phyloP scores from a whole-genome alignment of 1,139 yeast species.

The Kurtzmaniella quercitrusa region DNA sequence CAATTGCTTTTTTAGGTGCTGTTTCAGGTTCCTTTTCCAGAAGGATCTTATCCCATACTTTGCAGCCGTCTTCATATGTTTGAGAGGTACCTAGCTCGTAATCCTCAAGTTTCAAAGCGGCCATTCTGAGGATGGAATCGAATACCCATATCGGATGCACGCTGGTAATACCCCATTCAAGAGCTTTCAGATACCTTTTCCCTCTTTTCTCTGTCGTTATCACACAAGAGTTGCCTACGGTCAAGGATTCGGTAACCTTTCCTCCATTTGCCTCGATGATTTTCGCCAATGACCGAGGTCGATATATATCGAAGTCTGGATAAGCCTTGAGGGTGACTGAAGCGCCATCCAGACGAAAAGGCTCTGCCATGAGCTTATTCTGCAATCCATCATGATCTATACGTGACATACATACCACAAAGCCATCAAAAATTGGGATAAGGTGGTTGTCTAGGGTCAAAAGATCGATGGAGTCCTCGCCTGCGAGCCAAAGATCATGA shows the following conservation, averaged over 20 bases:
- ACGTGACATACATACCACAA: constrained; percentile 52
- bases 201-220: constrained; percentile 55
- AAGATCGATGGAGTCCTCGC: constrained; percentile 29
- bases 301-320: constrained; percentile 7
- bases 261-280: constrained; percentile 57
- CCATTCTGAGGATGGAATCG: constrained; percentile 60
- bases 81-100: constrained; percentile 23
- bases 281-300: constrained; percentile 18
- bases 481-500: constrained; percentile 51
- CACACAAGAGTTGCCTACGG: constrained; percentile 47
- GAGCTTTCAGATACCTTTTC: constrained; percentile 57
- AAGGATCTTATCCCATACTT: constrained; percentile 41
- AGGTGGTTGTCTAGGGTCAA: constrained; percentile 20
- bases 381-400: constrained; percentile 17
- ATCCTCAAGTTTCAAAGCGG: constrained; percentile 47
- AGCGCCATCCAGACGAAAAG: constrained; percentile 11
- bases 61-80: constrained; percentile 47
- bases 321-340: constrained; percentile 5
- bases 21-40: neutral
- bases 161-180: constrained; percentile 63
- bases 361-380: constrained; percentile 10
- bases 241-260: constrained; percentile 50
- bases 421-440: constrained; percentile 44
- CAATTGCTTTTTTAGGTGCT: constrained; percentile 4
- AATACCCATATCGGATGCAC: constrained; percentile 75